phyloP scores from a whole-genome alignment of 2,329 filamentous ascomycete genomes.

The Fusarium secorum region DNA sequence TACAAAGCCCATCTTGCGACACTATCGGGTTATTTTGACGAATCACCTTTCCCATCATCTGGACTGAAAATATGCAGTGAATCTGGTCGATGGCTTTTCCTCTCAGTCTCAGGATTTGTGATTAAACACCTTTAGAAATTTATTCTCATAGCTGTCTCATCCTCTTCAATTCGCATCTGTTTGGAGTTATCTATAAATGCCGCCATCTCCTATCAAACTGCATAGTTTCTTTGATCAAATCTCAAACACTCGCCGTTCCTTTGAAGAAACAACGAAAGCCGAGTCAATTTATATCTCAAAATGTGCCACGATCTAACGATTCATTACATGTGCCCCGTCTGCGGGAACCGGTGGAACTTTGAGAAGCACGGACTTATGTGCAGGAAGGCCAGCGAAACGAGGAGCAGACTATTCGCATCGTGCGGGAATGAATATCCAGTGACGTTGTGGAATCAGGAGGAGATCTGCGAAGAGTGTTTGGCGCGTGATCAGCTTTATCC shows the following conservation, averaged over 20 bases:
- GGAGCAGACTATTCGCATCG: not conserved
- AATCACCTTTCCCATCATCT: not conserved
- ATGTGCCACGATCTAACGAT: conserved; percentile 13
- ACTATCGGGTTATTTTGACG: not conserved
- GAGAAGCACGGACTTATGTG: conserved; percentile 10
- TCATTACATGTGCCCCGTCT: conserved; percentile 3
- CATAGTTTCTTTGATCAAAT: fast-evolving
- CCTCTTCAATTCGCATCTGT: fast-evolving
- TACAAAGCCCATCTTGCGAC: not conserved
- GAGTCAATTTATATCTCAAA: fast-evolving
- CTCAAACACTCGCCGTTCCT: fast-evolving
- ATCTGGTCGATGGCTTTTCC: too few species aligned
- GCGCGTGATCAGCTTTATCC: not conserved
- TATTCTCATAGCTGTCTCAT: not conserved
- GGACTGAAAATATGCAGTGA: not conserved
- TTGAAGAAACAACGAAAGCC: fast-evolving
- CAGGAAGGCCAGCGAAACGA: not conserved
- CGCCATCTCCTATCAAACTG: not conserved
- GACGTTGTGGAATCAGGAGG: not conserved
- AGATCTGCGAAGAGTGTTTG: not conserved
- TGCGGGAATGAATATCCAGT: not conserved
- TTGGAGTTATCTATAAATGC: not conserved
- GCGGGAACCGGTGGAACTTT: not conserved
- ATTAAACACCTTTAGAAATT: not conserved
- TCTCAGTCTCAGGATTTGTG: fast-evolving